phyloP scores from a whole-genome alignment of 2,329 filamentous ascomycete genomes.

The Phaeosphaeriaceae sp. region DNA sequence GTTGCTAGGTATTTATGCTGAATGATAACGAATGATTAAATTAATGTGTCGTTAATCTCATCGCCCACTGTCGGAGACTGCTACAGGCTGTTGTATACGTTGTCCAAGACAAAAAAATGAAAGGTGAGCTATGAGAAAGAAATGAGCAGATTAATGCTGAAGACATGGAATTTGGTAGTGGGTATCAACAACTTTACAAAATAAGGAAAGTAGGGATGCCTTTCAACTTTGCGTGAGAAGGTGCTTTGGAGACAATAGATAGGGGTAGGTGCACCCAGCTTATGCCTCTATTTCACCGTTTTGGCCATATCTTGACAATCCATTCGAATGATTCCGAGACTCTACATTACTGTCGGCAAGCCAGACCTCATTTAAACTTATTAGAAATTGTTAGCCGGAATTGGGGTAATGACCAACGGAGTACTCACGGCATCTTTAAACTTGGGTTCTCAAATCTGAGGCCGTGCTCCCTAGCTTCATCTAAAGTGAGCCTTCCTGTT shows the following conservation, averaged over 20 bases:
- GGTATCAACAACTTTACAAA: constrained; percentile 7
- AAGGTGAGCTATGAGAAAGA: neutral
- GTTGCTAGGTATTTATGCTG: neutral
- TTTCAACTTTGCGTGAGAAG: constrained; percentile 21
- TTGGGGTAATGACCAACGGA: neutral
- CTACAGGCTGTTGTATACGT: no score
- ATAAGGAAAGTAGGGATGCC: neutral
- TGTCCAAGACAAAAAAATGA: neutral
- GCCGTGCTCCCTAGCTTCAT: constrained; percentile 74
- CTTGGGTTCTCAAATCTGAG: constrained; percentile 78
- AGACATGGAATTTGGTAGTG: constrained; percentile 5
- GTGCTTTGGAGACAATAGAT: no score
- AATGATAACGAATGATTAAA: neutral
- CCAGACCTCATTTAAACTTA: constrained; percentile 73
- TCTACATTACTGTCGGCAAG: constrained; percentile 52
- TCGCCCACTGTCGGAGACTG: no score
- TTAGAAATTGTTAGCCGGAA: constrained; percentile 14
- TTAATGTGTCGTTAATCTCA: no score
- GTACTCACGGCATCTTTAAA: constrained; percentile 68
- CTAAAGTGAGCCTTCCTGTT: constrained; percentile 64
- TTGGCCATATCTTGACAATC: constrained; percentile 22
- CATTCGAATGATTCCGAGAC: constrained; percentile 29
- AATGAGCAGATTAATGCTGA: neutral
- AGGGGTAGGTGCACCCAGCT: constrained; percentile 4
- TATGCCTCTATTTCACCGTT: constrained; percentile 22